Conservation (phyloP, 495 filamentous ascomycete genomes). For the Beverwykella pulmonaria region DNA sequence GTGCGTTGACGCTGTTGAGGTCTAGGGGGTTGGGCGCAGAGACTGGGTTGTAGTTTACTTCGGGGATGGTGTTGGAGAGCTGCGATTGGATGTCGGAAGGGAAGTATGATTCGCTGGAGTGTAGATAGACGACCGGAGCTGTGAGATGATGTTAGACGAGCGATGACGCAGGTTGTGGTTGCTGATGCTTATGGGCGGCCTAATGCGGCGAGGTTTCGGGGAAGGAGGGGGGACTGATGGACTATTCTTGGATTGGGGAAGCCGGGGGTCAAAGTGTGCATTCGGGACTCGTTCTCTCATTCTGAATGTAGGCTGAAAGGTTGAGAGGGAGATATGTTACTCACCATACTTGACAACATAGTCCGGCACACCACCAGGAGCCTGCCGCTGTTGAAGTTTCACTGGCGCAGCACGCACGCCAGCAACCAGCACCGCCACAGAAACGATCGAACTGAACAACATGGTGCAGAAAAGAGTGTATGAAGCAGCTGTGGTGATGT, state of each 20-base stretch:
- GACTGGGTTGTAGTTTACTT: slow-evolving; percentile 56
- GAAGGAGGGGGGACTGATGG: background rate
- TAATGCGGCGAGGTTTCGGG: background rate
- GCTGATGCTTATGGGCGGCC: background rate
- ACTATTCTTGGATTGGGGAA: background rate
- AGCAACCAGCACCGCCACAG: background rate
- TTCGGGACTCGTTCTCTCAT: too few species aligned
- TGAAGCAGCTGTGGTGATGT: background rate
- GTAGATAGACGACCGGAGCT: slow-evolving; percentile 50
- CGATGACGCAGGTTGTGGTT: too few species aligned
- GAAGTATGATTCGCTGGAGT: slow-evolving; percentile 59
- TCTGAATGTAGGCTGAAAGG: background rate
- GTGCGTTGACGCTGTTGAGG: slow-evolving; percentile 56
- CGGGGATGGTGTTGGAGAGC: slow-evolving; percentile 57
- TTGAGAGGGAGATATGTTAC: background rate
- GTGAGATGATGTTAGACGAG: slow-evolving; percentile 1
- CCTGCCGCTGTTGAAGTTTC: slow-evolving; percentile 22
- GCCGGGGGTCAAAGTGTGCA: background rate
- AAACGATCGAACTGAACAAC: slow-evolving; percentile 7
- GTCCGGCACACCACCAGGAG: slow-evolving; percentile 26
- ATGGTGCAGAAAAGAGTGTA: background rate
- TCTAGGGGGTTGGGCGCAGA: slow-evolving; percentile 54
- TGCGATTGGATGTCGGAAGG: slow-evolving; percentile 63
- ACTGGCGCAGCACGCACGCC: slow-evolving; percentile 16
- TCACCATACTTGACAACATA: slow-evolving; percentile 35